phyloP scores from a whole-genome alignment of 805 yeast species.

The Saccharomyces cerevisiae region DNA sequence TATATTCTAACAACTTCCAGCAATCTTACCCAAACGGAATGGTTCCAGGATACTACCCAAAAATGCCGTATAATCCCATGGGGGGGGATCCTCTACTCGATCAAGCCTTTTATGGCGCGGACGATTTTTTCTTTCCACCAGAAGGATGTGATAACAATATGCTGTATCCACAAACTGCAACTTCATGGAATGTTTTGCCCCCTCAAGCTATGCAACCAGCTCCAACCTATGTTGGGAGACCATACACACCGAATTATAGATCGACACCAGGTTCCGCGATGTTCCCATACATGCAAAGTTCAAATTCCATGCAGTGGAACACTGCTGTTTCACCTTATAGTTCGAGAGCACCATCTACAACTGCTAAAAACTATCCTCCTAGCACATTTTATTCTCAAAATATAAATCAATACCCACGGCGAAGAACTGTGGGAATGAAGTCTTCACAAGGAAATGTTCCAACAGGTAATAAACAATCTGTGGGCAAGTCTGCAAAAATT shows the following conservation, averaged over 20 bases:
- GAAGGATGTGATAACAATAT: constrained; percentile 15
- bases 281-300: constrained; percentile 10
- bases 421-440: constrained; percentile 4
- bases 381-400: constrained; percentile 12
- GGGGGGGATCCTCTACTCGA: constrained; percentile 1
- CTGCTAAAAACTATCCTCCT: constrained; percentile 9
- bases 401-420: constrained; percentile 7
- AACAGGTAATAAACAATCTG: background rate
- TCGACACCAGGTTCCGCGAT: constrained; percentile 15
- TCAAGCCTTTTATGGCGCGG: constrained; percentile 9
- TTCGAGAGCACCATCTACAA: constrained; percentile 8
- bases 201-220: constrained; percentile 18
- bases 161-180: constrained; percentile 6
- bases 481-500: constrained; percentile 7
- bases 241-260: constrained; percentile 15
- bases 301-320: constrained; percentile 11
- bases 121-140: constrained; percentile 10
- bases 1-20: constrained; percentile 6
- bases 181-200: constrained; percentile 13
- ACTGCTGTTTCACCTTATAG: constrained; percentile 9
- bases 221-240: constrained; percentile 10
- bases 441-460: background rate
- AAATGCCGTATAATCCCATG: constrained; percentile 4
- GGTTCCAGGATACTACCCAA: constrained; percentile 9
- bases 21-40: constrained; percentile 5